phyloP scores from a whole-genome alignment of 2,329 filamentous ascomycete genomes.

The Microsporum audouinii region DNA sequence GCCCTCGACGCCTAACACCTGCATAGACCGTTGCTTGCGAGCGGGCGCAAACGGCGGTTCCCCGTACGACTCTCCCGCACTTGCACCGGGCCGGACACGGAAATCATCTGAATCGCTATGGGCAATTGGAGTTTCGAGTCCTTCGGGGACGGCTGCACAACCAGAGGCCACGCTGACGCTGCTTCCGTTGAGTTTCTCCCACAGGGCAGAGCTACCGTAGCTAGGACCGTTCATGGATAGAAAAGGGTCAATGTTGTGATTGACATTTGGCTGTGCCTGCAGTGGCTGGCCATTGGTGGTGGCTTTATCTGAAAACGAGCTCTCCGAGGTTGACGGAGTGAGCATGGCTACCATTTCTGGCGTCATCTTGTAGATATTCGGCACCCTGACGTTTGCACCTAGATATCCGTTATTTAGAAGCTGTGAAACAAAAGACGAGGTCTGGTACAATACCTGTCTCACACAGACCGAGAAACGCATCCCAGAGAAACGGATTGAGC shows the following conservation, averaged over 20 bases:
- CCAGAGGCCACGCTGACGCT: conserved; percentile 32
- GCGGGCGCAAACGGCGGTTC: conserved; percentile 36
- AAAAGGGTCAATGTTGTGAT: conserved; percentile 35
- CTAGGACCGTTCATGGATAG: conserved; percentile 20
- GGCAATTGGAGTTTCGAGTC: conserved; percentile 52
- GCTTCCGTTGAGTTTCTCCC: conserved; percentile 40
- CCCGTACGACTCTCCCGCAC: conserved; percentile 24
- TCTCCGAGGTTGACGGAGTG: conserved; percentile 25
- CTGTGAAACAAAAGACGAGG: not conserved
- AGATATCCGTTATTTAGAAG: conserved; percentile 17
- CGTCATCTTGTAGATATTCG: conserved; percentile 74
- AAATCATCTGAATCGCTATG: conserved; percentile 36
- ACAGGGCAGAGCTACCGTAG: conserved; percentile 36
- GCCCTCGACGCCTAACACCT: conserved; percentile 41
- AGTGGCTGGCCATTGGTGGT: conserved; percentile 23
- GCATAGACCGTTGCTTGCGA: conserved; percentile 44
- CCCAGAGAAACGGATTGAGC: conserved; percentile 94
- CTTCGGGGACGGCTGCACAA: conserved; percentile 36
- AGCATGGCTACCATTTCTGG: conserved; percentile 48
- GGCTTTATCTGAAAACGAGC: conserved; percentile 24
- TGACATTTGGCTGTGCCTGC: conserved; percentile 28
- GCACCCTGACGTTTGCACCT: conserved; percentile 67
- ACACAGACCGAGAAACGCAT: conserved; percentile 80
- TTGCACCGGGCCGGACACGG: conserved; percentile 24
- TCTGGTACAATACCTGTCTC: conserved; percentile 48